Evolutionary conservation across 208 protist species (phyloP).

Genomic region (Crithidia mellificae): DNA sequence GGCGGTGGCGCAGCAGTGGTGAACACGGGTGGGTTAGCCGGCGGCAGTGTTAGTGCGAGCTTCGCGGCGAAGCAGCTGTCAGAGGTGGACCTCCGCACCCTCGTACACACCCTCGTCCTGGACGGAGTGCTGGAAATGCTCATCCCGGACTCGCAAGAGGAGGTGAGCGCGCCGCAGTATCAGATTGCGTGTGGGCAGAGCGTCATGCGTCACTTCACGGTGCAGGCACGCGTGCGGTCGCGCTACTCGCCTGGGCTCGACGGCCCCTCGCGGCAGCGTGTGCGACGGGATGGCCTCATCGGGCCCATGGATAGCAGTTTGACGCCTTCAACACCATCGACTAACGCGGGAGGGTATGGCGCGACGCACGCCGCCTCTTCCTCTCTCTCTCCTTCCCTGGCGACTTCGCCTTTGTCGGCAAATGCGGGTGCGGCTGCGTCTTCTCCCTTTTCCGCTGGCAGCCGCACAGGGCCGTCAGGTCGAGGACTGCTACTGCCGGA

Average conservation of each 20-base stretch:
- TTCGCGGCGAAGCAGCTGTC: slow-evolving; percentile 32
- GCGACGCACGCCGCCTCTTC: no score
- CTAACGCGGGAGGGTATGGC: no score
- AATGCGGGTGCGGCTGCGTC: no score
- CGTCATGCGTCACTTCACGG: slow-evolving; percentile 78
- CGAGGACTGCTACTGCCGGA: no score
- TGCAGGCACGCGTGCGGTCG: slow-evolving; percentile 11
- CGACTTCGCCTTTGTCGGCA: no score
- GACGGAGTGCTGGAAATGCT: slow-evolving; percentile 76
- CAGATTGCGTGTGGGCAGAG: slow-evolving; percentile 52
- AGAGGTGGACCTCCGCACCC: slow-evolving; percentile 52
- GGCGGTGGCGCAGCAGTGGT: no score
- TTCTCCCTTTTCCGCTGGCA: no score
- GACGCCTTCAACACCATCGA: no score
- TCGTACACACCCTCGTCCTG: slow-evolving; percentile 67
- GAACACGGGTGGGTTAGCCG: no score
- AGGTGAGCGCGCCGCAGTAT: slow-evolving; percentile 43
- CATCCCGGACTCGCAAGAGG: slow-evolving; percentile 13
- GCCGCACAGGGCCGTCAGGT: no score
- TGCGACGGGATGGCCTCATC: neutral
- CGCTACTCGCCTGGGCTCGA: neutral
- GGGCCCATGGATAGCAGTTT: neutral
- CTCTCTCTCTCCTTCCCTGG: no score
- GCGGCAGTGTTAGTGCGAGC: neutral
- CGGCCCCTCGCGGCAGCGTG: slow-evolving; percentile 7